Conservation (phyloP, 2,329 filamentous ascomycete genomes). For the Ophiostoma sp. region DNA sequence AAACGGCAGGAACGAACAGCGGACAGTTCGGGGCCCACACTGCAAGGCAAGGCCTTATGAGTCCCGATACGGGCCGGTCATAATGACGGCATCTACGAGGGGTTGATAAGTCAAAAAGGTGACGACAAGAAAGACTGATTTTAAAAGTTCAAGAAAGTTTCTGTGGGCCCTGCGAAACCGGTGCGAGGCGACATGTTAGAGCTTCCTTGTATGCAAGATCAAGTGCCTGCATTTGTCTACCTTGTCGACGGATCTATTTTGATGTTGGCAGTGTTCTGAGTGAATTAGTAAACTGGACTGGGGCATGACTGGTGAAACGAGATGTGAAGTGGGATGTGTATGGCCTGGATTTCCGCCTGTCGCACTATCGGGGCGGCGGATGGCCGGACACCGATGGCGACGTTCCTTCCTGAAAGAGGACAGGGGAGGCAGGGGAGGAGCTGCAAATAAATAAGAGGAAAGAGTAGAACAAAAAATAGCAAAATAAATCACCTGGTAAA, state of each 20-base stretch:
- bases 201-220: background rate
- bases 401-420: background rate
- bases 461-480: background rate
- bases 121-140: background rate
- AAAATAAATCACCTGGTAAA: background rate
- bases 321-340: background rate
- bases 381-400: background rate
- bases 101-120: background rate
- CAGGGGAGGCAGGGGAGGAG: background rate
- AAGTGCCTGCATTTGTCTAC: background rate
- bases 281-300: constrained; percentile 7
- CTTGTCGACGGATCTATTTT: background rate
- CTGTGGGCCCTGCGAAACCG: background rate
- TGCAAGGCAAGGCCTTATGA: background rate
- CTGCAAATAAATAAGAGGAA: background rate
- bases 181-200: background rate
- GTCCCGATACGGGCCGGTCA: background rate
- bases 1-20: background rate
- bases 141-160: too few relatives aligned
- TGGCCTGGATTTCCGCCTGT: background rate
- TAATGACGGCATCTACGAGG: background rate
- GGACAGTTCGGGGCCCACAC: background rate
- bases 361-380: background rate
- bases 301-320: background rate
- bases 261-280: background rate